Evolutionary conservation across 2,329 filamentous ascomycete genomes (phyloP).

Genomic region (Colletotrichum costaricense): DNA sequence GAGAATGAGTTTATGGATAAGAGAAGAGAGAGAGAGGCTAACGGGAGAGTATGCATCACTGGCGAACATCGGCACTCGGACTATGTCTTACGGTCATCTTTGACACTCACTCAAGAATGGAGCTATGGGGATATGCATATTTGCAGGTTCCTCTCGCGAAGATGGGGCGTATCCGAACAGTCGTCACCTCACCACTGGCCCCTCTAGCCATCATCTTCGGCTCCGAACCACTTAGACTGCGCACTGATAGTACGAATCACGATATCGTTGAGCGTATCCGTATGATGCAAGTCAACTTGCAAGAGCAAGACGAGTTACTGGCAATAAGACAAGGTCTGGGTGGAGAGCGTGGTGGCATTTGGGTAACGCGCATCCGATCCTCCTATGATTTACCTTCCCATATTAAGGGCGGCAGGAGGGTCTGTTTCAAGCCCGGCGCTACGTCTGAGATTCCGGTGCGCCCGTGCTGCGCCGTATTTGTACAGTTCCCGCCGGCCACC

Average conservation of each 20-base stretch:
- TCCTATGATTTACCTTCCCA: constrained; percentile 31
- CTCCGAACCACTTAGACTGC: background rate
- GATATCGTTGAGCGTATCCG: background rate
- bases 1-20: too few relatives aligned
- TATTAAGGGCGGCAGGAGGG: constrained; percentile 31
- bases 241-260: too few relatives aligned
- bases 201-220: background rate
- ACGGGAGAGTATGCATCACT: background rate
- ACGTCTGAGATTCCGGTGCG: constrained; percentile 31
- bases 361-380: background rate
- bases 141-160: background rate
- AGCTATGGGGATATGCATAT: background rate
- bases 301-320: background rate
- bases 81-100: background rate
- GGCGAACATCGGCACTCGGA: background rate
- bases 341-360: constrained; percentile 13
- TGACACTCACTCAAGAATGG: background rate
- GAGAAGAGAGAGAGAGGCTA: too few relatives aligned
- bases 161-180: background rate
- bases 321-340: background rate
- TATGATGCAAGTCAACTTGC: too few relatives aligned
- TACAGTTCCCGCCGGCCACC: background rate
- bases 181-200: background rate
- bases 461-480: background rate
- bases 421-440: constrained; percentile 28